Conservation (phyloP, 1,284 basidiomycete genomes). For the Psilocybe mexicana region DNA sequence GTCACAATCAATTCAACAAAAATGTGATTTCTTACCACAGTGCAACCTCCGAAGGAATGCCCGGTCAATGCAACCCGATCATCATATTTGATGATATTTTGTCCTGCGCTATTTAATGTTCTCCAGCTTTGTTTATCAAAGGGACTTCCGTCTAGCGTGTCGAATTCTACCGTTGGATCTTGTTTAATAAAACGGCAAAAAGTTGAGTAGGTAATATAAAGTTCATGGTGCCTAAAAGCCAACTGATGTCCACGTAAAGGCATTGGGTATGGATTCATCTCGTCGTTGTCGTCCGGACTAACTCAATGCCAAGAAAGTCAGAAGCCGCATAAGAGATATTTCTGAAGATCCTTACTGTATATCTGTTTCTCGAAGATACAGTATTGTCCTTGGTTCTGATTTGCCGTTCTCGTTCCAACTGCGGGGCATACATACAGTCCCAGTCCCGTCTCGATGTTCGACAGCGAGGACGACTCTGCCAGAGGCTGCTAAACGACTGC, state of each 20-base stretch:
- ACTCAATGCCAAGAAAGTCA: background rate
- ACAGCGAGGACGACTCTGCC: constrained; percentile 77
- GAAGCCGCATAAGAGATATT: background rate
- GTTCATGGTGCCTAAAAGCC: constrained; percentile 62
- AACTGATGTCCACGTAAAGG: constrained; percentile 67
- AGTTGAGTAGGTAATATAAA: constrained; percentile 56
- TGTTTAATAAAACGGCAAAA: constrained; percentile 41
- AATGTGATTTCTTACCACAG: constrained; percentile 47
- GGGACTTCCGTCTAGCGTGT: constrained; percentile 34
- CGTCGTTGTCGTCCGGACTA: constrained; percentile 34
- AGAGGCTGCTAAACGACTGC: constrained; percentile 66
- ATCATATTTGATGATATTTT: constrained; percentile 39
- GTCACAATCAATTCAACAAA: constrained; percentile 7
- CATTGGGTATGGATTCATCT: constrained; percentile 30
- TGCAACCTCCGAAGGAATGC: constrained; percentile 80
- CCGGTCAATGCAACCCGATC: constrained; percentile 57
- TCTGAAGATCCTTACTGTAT: constrained; percentile 43
- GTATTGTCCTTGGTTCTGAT: constrained; percentile 25
- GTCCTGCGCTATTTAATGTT: constrained; percentile 26
- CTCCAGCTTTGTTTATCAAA: constrained; percentile 48
- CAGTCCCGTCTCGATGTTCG: constrained; percentile 79
- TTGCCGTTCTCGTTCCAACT: constrained; percentile 31
- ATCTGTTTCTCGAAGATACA: constrained; percentile 52
- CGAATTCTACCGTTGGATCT: constrained; percentile 30
- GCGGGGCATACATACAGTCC: constrained; percentile 44